Conservation (phyloP, 1,284 basidiomycete species). For the Moniliophthora roreri region DNA sequence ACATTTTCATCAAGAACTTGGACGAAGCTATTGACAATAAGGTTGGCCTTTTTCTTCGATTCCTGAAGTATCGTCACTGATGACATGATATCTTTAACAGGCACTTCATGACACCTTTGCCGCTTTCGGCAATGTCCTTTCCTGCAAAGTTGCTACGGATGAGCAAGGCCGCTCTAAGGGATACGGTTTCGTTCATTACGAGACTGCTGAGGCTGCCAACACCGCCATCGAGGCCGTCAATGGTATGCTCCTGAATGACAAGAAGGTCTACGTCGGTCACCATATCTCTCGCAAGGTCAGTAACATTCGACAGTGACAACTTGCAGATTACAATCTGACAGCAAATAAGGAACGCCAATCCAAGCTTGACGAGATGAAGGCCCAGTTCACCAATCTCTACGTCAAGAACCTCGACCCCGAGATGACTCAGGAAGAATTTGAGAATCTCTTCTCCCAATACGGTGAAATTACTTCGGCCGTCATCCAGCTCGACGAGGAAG, state of each 20-base stretch:
- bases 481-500: slow-evolving; percentile 80
- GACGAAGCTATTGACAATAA: slow-evolving; percentile 99
- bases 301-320: slow-evolving; percentile 6
- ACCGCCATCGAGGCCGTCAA: slow-evolving; percentile 98
- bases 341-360: slow-evolving; percentile 83
- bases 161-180: slow-evolving; percentile 92
- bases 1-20: slow-evolving; percentile 99
- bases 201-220: slow-evolving; percentile 95
- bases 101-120: slow-evolving; percentile 99
- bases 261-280: slow-evolving; percentile 98
- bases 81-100: slow-evolving; percentile 32
- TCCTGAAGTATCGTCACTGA: neutral
- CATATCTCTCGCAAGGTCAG: slow-evolving; percentile 95
- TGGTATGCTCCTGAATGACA: slow-evolving; percentile 99
- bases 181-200: slow-evolving; percentile 99
- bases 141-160: slow-evolving; percentile 98
- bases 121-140: slow-evolving; percentile 98
- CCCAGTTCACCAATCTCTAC: slow-evolving; percentile 98
- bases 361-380: slow-evolving; percentile 96
- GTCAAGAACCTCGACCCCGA: slow-evolving; percentile 95
- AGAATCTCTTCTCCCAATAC: slow-evolving; percentile 77
- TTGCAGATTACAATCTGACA: slow-evolving; percentile 6
- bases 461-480: slow-evolving; percentile 91
- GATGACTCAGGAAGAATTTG: slow-evolving; percentile 86
- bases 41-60: slow-evolving; percentile 37